Percentiles rank a stretch among this genome's conserved stretches.
Conservation (phyloP, 257 asterid species). For the Thymus mandschuricus region DNA sequence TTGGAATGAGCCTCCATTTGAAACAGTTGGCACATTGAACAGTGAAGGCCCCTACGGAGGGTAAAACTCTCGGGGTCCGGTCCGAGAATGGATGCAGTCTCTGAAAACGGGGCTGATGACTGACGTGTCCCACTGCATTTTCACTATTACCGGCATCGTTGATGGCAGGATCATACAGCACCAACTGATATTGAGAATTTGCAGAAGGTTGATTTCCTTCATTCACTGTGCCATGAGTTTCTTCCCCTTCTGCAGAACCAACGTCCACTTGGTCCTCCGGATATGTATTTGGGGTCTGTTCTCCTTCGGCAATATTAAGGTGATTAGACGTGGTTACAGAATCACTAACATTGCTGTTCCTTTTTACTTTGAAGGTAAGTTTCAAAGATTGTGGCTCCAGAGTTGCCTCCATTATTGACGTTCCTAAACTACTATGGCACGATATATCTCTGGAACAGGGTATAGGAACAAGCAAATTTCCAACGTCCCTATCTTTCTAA, state of each 20-base stretch:
- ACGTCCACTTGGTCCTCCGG: slow-evolving; percentile 38
- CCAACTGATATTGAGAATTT: slow-evolving; percentile 71
- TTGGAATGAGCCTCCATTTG: slow-evolving; percentile 87
- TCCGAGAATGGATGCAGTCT: slow-evolving; percentile 47
- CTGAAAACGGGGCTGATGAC: slow-evolving; percentile 30
- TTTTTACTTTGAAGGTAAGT: slow-evolving; percentile 45
- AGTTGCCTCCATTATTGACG: slow-evolving; percentile 39
- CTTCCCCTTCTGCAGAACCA: slow-evolving; percentile 41
- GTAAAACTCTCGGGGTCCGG: slow-evolving; percentile 58
- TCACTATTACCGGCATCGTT: slow-evolving; percentile 35
- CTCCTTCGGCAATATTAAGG: slow-evolving; percentile 34
- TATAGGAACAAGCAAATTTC: slow-evolving; percentile 18
- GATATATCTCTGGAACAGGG: not conserved
- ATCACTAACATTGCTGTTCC: slow-evolving; percentile 31
- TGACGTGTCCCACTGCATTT: slow-evolving; percentile 35
- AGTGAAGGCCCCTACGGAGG: slow-evolving; percentile 79
- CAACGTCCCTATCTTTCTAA: slow-evolving; percentile 7
- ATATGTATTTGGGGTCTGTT: slow-evolving; percentile 35
- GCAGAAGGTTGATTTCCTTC: slow-evolving; percentile 50
- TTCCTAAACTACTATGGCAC: slow-evolving; percentile 11
- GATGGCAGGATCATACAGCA: slow-evolving; percentile 66
- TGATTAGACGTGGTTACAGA: slow-evolving; percentile 36
- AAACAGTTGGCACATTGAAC: slow-evolving; percentile 79
- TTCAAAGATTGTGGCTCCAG: slow-evolving; percentile 42
- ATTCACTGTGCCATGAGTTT: slow-evolving; percentile 38